Conservation (phyloP, 2,329 filamentous ascomycete species). For the Neoarthrinium moseri region DNA sequence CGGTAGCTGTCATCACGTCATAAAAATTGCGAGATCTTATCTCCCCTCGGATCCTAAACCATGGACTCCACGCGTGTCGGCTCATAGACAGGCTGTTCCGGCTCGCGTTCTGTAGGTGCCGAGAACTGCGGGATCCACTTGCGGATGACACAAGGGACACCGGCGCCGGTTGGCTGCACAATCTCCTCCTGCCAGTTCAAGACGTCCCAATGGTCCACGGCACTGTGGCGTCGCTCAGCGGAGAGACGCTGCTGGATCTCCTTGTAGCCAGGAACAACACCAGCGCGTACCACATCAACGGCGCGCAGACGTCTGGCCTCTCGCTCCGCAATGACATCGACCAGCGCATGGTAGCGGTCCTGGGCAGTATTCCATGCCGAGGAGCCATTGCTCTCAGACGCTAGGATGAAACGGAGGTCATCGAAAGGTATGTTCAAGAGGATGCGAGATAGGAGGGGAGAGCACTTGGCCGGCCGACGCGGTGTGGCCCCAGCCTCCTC, state of each 20-base stretch:
- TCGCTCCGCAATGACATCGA: slow-evolving; percentile 53
- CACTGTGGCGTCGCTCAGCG: slow-evolving; percentile 36
- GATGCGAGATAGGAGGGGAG: slow-evolving; percentile 60
- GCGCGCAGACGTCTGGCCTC: slow-evolving; percentile 52
- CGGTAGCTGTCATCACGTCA: slow-evolving; percentile 19
- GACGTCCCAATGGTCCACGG: slow-evolving; percentile 42
- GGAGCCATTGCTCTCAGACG: slow-evolving; percentile 54
- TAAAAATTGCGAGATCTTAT: slow-evolving; percentile 15
- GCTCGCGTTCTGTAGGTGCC: slow-evolving; percentile 14
- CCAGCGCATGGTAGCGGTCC: slow-evolving; percentile 47
- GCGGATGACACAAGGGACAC: slow-evolving; percentile 41
- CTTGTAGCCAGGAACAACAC: slow-evolving; percentile 32
- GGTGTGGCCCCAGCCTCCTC: slow-evolving; percentile 18
- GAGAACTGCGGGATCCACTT: slow-evolving; percentile 41
- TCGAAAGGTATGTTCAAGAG: slow-evolving; percentile 70
- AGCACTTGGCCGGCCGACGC: slow-evolving; percentile 32
- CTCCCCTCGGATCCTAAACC: slow-evolving; percentile 19
- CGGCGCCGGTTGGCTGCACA: slow-evolving; percentile 33
- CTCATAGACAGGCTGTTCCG: slow-evolving; percentile 14
- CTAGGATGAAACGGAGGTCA: slow-evolving; percentile 64
- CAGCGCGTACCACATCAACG: slow-evolving; percentile 40
- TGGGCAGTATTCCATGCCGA: slow-evolving; percentile 49
- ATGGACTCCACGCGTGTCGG: slow-evolving; percentile 23
- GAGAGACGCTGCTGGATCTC: slow-evolving; percentile 32
- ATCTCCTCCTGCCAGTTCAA: slow-evolving; percentile 50